Evolutionary conservation across 768 basidiomycete genomes (phyloP).

Genomic region (Tulasnella sp.): DNA sequence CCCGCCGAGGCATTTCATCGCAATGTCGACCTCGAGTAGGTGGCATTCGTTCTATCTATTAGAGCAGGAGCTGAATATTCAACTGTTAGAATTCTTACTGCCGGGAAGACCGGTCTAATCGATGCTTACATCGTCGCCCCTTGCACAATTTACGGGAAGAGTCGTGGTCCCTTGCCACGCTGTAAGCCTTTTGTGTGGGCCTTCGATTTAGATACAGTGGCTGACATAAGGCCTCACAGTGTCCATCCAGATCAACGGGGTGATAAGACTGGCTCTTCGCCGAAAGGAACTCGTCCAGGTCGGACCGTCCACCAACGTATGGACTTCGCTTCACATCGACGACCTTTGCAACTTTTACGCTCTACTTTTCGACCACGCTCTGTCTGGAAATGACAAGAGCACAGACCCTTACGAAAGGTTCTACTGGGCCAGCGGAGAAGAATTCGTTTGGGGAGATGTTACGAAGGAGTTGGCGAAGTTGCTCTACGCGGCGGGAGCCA

Average conservation of each 20-base stretch:
- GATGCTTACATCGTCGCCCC: conserved; percentile 29
- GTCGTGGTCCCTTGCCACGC: conserved; percentile 22
- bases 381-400: conserved; percentile 21
- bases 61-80: background rate
- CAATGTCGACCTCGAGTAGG: conserved; percentile 27
- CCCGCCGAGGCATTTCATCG: conserved; percentile 25
- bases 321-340: conserved; percentile 28
- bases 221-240: conserved; percentile 21
- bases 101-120: conserved; percentile 19
- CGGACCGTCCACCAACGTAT: conserved; percentile 26
- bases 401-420: conserved; percentile 26
- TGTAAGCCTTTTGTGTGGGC: background rate
- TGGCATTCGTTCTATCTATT: background rate
- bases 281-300: conserved; percentile 24
- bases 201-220: background rate
- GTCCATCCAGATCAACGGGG: conserved; percentile 26
- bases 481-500: conserved; percentile 16
- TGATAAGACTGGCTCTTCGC: conserved; percentile 23
- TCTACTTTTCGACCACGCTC: conserved; percentile 25
- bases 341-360: conserved; percentile 28
- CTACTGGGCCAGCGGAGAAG: conserved; percentile 26
- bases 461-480: conserved; percentile 14
- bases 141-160: conserved; percentile 27
- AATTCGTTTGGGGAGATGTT: conserved; percentile 22
- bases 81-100: conserved; percentile 24